These are phyloP conservation scores for Tylopilus subfusipes DNA, from an alignment of 768 basidiomycete genomes.

Conservation along the genomic window DNA sequence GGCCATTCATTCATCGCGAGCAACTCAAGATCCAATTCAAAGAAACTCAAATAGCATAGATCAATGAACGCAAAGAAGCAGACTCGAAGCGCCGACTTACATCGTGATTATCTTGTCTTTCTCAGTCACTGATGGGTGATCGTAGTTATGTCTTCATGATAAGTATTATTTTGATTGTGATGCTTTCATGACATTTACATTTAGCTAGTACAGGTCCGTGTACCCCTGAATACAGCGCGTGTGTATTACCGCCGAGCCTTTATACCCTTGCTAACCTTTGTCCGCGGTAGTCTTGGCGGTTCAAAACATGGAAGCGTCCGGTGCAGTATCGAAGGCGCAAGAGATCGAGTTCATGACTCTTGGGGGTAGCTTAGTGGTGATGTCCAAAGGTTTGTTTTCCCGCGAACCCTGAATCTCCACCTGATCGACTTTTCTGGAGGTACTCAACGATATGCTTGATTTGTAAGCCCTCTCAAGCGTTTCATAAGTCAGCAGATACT, in stretches of 20 bases:
- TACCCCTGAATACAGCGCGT: constrained; percentile 75
- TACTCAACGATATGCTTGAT: constrained; percentile 77
- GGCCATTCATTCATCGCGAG: constrained; percentile 64
- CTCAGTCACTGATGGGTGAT: constrained; percentile 1
- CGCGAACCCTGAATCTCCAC: neutral
- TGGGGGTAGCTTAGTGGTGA: constrained; percentile 78
- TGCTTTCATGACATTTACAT: constrained; percentile 13
- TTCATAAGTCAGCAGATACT: neutral
- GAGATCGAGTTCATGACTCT: constrained; percentile 89
- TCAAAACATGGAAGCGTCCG: constrained; percentile 86
- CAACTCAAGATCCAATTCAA: constrained; percentile 72
- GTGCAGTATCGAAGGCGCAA: constrained; percentile 65
- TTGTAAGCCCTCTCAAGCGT: constrained; percentile 46
- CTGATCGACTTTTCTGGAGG: constrained; percentile 33
- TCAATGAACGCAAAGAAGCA: constrained; percentile 66
- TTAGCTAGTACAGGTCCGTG: constrained; percentile 59
- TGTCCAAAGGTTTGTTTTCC: constrained; percentile 65
- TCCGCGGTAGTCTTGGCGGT: constrained; percentile 61
- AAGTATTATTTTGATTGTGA: constrained; percentile 32
- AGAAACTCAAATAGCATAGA: constrained; percentile 70
- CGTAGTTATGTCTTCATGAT: constrained; percentile 74
- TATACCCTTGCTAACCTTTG: neutral
- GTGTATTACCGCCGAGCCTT: constrained; percentile 8
- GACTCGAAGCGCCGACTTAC: constrained; percentile 82
- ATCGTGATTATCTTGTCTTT: constrained; percentile 48